Base-by-base conservation (phyloP, 306 rosid species). In the Chamaecrista fasciculata region DNA sequence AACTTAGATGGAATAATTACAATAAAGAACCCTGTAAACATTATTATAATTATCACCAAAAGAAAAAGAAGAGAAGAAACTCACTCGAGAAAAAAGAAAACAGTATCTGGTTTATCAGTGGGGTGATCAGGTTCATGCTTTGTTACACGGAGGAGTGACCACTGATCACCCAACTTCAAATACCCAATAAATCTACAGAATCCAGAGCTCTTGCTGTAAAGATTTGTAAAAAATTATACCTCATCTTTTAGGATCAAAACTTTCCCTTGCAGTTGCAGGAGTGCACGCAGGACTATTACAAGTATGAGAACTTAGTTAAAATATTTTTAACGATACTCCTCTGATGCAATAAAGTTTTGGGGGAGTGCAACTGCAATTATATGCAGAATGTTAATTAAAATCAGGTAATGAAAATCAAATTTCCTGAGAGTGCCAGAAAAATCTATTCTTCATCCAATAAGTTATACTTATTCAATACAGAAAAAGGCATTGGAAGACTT, bases 311-410 rank as follows among this genome's bases (percentile, higher is more conserved):
- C 65, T 11, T 11, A 18, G 19, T 6, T 21, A 62, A 37, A 8
- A 37, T 11, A 15, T 21, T 6, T 2, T 62, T 28, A 21, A 37
- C 18, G 25, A 14, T 20, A 60, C 47, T 36, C n/a, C 29, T 3
- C 47, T 39, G 18, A 39, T 62, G 67, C 48, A 61, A 61, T 40
- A 19, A 46, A 46, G 23, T 20, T 4, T 3, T 46, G 19, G n/a
- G 37, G 67, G 49, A 21, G 29, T 81, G 63, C 14, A n/a, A 4
- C 42, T 29, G 63, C 63, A 57, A 57, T 23, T 47, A 5, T 8
- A 47, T 16, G 37, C 20, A 44, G 50, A 44, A 44, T 44, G 11
- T n/a, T 3, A 31, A 58, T 58, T 15, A 58, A 44, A 58, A 31
- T 33, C 43, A 57, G 14, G 14, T 3, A 58, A 39, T 58, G 64